Evolutionary conservation across 306 rosid species (phyloP).

Genomic region (Medicago ruthenica): DNA sequence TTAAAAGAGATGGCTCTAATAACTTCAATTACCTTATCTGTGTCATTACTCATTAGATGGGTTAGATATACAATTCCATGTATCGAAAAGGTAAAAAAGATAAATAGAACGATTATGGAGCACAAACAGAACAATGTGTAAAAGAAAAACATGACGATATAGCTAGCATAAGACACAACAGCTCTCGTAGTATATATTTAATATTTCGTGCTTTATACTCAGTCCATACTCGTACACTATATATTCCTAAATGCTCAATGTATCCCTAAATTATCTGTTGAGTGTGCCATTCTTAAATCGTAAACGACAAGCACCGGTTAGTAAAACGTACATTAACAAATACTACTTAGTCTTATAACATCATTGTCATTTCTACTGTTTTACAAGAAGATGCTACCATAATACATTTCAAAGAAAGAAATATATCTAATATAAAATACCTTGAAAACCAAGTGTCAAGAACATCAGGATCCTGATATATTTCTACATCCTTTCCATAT

Average conservation of each 20-base stretch:
- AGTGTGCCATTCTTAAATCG: slow-evolving; percentile 10
- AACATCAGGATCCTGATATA: slow-evolving; percentile 95
- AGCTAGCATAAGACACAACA: background rate
- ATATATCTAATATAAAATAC: slow-evolving; percentile 48
- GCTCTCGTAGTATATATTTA: background rate
- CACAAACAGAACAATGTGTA: background rate
- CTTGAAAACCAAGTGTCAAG: slow-evolving; percentile 99
- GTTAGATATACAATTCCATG: background rate
- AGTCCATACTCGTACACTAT: background rate
- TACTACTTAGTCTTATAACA: slow-evolving; percentile 12
- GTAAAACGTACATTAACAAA: slow-evolving; percentile 6
- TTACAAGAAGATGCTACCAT: slow-evolving; percentile 22
- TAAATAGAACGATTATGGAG: background rate
- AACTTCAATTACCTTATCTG: background rate
- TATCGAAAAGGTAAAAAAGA: background rate
- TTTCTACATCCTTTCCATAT: slow-evolving; percentile 80
- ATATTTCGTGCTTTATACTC: slow-evolving; percentile 15
- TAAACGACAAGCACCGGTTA: background rate
- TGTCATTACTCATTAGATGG: background rate
- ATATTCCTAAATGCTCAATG: background rate
- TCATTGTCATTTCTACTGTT: background rate
- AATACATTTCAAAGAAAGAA: slow-evolving; percentile 21
- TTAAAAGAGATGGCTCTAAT: background rate
- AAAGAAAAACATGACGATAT: background rate
- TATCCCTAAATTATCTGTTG: slow-evolving; percentile 3